phyloP scores from a whole-genome alignment of 2,329 filamentous ascomycete genomes.

The Aspergillus ibericus region DNA sequence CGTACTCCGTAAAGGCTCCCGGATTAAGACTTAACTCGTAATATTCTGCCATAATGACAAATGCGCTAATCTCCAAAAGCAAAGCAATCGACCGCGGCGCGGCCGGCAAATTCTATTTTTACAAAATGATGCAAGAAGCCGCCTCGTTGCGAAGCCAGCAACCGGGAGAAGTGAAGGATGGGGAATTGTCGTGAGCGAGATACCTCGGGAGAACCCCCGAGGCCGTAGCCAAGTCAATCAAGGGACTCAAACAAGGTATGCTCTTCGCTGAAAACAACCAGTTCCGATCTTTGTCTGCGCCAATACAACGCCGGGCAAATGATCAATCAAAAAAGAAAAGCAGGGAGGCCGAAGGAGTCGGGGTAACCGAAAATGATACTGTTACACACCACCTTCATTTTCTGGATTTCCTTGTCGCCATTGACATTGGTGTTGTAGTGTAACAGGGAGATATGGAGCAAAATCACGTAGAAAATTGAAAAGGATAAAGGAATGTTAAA shows the following conservation, averaged over 20 bases:
- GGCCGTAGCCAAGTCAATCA: constrained; percentile 15
- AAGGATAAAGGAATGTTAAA: constrained; percentile 15
- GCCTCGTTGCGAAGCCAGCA: constrained; percentile 14
- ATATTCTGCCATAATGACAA: constrained; percentile 37
- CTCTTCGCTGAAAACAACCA: constrained; percentile 30
- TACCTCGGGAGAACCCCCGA: not conserved
- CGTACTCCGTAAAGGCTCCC: not conserved
- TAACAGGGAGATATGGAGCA: constrained; percentile 3
- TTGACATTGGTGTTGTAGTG: constrained; percentile 9
- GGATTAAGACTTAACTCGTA: constrained; percentile 27
- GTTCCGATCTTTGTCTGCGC: constrained; percentile 33
- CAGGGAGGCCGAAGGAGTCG: constrained; percentile 26
- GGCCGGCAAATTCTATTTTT: constrained; percentile 40
- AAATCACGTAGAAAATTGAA: not conserved
- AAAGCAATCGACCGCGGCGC: constrained; percentile 22
- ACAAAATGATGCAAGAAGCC: constrained; percentile 28
- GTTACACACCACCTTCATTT: constrained; percentile 9
- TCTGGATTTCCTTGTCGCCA: constrained; percentile 10
- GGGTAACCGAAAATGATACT: constrained; percentile 20
- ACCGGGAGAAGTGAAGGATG: constrained; percentile 14
- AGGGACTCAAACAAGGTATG: constrained; percentile 15
- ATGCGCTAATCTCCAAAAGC: constrained; percentile 37
- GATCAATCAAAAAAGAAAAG: constrained; percentile 30
- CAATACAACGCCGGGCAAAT: constrained; percentile 40
- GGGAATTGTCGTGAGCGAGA: constrained; percentile 14